Evolutionary conservation across 352 stramenopile genomes (phyloP), one percentile per base, ranked within the genome.

Genomic region (Phytophthora niederhauseri): DNA sequence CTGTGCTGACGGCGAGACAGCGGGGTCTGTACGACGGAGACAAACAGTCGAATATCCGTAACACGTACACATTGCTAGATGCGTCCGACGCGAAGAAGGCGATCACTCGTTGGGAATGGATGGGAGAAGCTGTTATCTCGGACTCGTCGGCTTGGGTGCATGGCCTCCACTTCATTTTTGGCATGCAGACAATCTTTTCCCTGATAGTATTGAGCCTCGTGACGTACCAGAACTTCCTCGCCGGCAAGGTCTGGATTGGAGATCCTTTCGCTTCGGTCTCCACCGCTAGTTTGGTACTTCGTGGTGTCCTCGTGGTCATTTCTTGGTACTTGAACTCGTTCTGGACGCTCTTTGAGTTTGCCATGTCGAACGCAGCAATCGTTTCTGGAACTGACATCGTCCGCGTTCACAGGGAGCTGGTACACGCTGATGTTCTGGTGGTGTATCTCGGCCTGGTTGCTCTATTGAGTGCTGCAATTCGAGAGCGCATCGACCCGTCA

Each of bases 181-280:
- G 36, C 6, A 43, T 43, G 12, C 36, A 43, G 36, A 43, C 36
- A n/a, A 43, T 43, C 3, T 43, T 43, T 43, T 43, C 36, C 6
- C 14, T 43, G 12, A 43, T 43, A 43, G 14, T 43, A 43, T 43
- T 43, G 6, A 43, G 36, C 36, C 36, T 43, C 7, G 36, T 43
- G 12, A 43, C 36, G 12, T 43, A 43, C 14, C 36, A 43, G 12
- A 43, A 43, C 36, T 43, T 43, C 12, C 36, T 17, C 4, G 36
- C 36, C 0, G 36, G 36, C 36, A 43, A 43, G n/a, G 36, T 43
- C 36, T 43, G 36, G 36, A 43, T 43, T 17, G 36, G 36, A 43
- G 36, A 77, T 28, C 67, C 75, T 1, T 82, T 82, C 34, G 64
- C 74, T 0, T 68, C 68, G n/a, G 56, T 76, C 8, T 80, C 64